Evolutionary conservation across 2,329 filamentous ascomycete species (phyloP), one percentile per base, ranked within the genome.

Genomic region (Pestalotiopsis sp.): DNA sequence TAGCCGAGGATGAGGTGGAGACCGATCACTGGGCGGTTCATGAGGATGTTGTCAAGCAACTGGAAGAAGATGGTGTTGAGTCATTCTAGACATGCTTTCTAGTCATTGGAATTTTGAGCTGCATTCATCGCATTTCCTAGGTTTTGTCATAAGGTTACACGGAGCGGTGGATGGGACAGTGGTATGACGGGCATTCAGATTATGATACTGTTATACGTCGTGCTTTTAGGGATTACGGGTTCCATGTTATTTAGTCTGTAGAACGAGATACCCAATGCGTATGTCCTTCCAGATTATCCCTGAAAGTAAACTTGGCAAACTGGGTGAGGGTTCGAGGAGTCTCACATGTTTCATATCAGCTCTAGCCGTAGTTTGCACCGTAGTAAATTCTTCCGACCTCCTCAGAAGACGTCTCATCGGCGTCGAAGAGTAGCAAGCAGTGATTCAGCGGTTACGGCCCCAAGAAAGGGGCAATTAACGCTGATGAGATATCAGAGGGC

Each of bases 21-120:
- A 58, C 68, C 23, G 76, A 77, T 40, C 76, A 77, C 58, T 78
- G 75, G 77, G 65, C 68, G n/a, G 68, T 69, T 9, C 76, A 78
- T 65, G 73, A 76, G 61, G 66, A 70, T 52, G 66, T 74, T 65
- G 75, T 75, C 49, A 62, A 60, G 62, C 63, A 68, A 3, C 66
- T 70, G 6, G 56, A 66, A 14, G 60, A 62, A 6, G 31, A 68
- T 11, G 59, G 65, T 25, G 61, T 63, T 57, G 45, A 65, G 63
- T 66, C 59, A 59, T 68, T 25, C 9, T 58, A 52, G 23, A 17
- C 9, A 41, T 66, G 23, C 60, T 65, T 49, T 40, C 63, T 57
- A 23, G 23, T 23, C 45, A 27, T 17, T 58, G 4, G 60, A n/a
- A 11, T 12, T 66, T 49, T 60, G 20, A 57, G 40, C 27, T 41